These are phyloP conservation scores for Catenaria anguillulae DNA, from an alignment of 371 early-diverging fungal genomes.

Conservation along the genomic window DNA sequence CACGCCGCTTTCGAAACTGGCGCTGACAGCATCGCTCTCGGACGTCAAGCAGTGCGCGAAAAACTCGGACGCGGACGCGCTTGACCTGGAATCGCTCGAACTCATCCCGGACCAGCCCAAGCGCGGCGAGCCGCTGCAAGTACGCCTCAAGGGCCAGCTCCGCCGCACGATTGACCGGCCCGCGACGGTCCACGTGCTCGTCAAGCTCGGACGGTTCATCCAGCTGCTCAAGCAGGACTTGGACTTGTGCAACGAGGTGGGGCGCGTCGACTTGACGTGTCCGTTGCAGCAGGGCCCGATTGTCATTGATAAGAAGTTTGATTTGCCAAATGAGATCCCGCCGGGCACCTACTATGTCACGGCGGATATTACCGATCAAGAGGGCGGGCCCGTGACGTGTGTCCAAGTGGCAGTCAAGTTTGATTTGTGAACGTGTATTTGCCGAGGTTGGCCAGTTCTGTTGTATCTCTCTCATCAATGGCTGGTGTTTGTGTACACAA, in stretches of 20 bases:
- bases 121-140: not conserved
- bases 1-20: too few species aligned
- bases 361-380: not conserved
- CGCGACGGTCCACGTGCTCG: not conserved
- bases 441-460: too few species aligned
- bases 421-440: too few species aligned
- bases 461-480: too few species aligned
- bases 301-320: not conserved
- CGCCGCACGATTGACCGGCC: not conserved
- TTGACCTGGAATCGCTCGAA: not conserved
- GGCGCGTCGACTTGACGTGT: not conserved
- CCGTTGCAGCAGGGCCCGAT: not conserved
- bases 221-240: conserved; percentile 5
- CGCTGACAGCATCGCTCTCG: not conserved
- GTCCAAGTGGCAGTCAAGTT: not conserved
- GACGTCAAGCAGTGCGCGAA: not conserved
- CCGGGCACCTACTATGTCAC: not conserved
- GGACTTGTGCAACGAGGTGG: conserved; percentile 1
- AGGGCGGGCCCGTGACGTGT: not conserved
- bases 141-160: not conserved
- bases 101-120: conserved; percentile 1
- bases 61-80: not conserved
- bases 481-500: too few species aligned
- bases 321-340: conserved; percentile 1
- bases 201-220: conserved; percentile 7